phyloP scores from a whole-genome alignment of 345 rosid genomes.

The Brassica napus region Da-Ae NC_063435.1:9924501-9925000 shows the following conservation, averaged over 20 bases:
- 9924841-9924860: not conserved
- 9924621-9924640: constrained; percentile 99
- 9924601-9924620: constrained; percentile 97
- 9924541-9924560: constrained; percentile 99
- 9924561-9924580: constrained; percentile 95
- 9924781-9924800: constrained; percentile 99
- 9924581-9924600: constrained; percentile 97
- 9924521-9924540: constrained; percentile 86
- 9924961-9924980: constrained; percentile 52
- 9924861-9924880: not conserved
- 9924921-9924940: constrained; percentile 83
- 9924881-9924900: constrained; percentile 94
- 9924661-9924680: constrained; percentile 10
- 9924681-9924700: constrained; percentile 4
- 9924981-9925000: constrained; percentile 47
- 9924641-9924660: constrained; percentile 26
- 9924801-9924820: constrained; percentile 73
- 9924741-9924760: constrained; percentile 96
- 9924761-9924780: constrained; percentile 86
- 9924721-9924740: constrained; percentile 95
- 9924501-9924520: constrained; percentile 10
- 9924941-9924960: constrained; percentile 78
- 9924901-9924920: constrained; percentile 94
- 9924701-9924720: constrained; percentile 26
- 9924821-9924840: constrained; percentile 28